A percentile compares a stretch with the other conserved stretches of the same genome.
These are phyloP conservation scores for Groenewaldozyma auringiensis DNA, from an alignment of 1,139 yeast species.

Conservation along the genomic window DNA sequence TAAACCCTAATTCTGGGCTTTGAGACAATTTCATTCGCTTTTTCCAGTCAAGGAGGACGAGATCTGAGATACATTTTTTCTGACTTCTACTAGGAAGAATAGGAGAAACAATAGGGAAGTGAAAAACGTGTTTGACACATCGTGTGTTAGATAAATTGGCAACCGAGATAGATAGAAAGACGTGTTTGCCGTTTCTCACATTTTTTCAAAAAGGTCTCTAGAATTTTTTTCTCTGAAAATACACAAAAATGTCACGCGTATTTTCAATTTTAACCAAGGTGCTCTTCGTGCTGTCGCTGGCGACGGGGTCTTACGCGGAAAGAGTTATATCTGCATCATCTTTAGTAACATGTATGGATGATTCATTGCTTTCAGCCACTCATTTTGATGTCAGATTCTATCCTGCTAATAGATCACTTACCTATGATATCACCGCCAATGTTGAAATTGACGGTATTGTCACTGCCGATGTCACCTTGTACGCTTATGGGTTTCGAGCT, in stretches of 20 bases:
- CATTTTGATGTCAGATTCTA: slow-evolving; percentile 67
- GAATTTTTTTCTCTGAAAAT: background rate
- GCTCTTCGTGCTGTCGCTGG: slow-evolving; percentile 2
- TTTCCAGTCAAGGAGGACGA: too few species aligned
- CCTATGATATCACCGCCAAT: slow-evolving; percentile 66
- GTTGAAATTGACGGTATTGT: slow-evolving; percentile 71
- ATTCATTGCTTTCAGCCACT: slow-evolving; percentile 78
- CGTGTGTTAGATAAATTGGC: too few species aligned
- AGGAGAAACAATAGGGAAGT: too few species aligned
- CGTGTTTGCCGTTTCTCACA: background rate
- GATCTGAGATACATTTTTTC: too few species aligned
- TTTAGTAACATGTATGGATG: slow-evolving; percentile 85
- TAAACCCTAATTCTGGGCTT: background rate
- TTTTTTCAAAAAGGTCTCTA: background rate
- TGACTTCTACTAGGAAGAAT: too few species aligned
- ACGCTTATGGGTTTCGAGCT: slow-evolving; percentile 75
- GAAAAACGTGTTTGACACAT: too few species aligned
- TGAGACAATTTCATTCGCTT: slow-evolving; percentile 1
- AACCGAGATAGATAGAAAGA: too few species aligned
- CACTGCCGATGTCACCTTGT: slow-evolving; percentile 58
- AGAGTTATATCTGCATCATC: slow-evolving; percentile 36
- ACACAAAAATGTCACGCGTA: background rate
- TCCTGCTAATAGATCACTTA: slow-evolving; percentile 56
- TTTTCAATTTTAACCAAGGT: background rate
- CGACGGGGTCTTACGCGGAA: slow-evolving; percentile 15